Percentiles rank a stretch among this genome's conserved stretches.
phyloP scores from a whole-genome alignment of 164 flowering plant species.

The Annona cherimola region DNA sequence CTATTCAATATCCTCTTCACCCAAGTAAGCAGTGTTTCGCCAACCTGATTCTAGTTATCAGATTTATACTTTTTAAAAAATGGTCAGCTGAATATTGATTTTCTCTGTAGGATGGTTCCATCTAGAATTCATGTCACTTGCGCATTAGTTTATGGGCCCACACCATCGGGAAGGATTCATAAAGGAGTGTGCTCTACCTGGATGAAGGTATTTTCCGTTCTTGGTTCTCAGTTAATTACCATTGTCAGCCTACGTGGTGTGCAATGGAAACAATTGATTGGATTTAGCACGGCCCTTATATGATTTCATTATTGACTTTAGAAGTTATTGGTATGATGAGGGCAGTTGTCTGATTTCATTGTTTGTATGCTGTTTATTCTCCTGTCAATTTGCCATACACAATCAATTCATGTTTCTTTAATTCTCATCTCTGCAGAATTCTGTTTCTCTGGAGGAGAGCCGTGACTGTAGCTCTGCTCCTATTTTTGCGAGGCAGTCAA shows the following conservation, averaged over 20 bases:
- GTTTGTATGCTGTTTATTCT: neutral
- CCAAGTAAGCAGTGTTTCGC: conserved; percentile 35
- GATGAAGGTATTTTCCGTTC: conserved; percentile 69
- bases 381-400: neutral
- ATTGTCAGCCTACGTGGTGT: neutral
- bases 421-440: conserved; percentile 34
- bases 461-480: conserved; percentile 75
- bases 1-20: conserved; percentile 95
- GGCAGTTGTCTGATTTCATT: neutral
- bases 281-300: neutral
- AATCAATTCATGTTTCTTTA: neutral
- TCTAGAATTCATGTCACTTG: conserved; percentile 77
- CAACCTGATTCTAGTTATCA: neutral
- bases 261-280: neutral
- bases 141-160: conserved; percentile 74
- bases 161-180: conserved; percentile 87
- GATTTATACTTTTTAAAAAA: neutral
- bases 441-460: conserved; percentile 52
- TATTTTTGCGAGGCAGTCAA: conserved; percentile 68
- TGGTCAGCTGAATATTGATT: neutral
- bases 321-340: neutral
- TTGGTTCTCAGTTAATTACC: neutral
- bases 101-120: conserved; percentile 41
- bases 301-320: neutral
- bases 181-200: conserved; percentile 90